These are phyloP conservation scores for Daucus carota DNA, from an alignment of 129 eudicot genomes.

Conservation along the genomic window DH1_v3.0 NC_030386.2:9785001-9785500, in stretches of 20 bases:
- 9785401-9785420: too few species aligned
- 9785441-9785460: background rate
- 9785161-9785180: background rate
- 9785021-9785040: background rate
- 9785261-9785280: background rate
- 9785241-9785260: background rate
- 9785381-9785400: background rate
- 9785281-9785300: background rate
- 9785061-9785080: background rate
- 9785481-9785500: too few species aligned
- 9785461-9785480: background rate
- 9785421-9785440: too few species aligned
- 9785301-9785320: background rate
- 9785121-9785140: background rate
- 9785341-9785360: too few species aligned
- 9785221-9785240: too few species aligned
- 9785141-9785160: background rate
- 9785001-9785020: background rate
- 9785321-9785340: background rate
- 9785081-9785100: conserved; percentile 1
- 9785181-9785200: background rate
- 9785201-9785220: background rate
- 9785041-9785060: background rate
- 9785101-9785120: background rate
- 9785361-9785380: background rate